phyloP scores from a whole-genome alignment of 805 yeast species.

The Ogataea nakhonphanomensis region DNA sequence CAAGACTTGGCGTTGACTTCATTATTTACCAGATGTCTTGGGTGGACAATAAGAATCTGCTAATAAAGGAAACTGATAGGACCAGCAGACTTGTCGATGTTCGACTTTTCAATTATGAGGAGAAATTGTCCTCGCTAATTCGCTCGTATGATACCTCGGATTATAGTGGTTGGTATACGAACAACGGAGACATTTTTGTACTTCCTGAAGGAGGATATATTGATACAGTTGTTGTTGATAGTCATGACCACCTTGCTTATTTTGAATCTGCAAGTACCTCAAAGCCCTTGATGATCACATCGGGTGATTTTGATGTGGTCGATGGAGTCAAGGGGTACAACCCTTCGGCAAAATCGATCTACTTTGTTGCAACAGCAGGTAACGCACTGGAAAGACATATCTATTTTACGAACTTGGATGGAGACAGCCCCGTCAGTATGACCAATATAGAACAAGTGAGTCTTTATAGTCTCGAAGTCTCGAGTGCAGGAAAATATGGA shows the following conservation, averaged over 20 bases:
- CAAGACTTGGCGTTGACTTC: constrained; percentile 40
- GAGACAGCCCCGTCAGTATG: constrained; percentile 21
- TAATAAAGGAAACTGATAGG: constrained; percentile 63
- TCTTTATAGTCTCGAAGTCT: constrained; percentile 48
- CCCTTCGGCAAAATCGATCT: constrained; percentile 42
- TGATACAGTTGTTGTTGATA: constrained; percentile 53
- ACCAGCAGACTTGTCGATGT: constrained; percentile 54
- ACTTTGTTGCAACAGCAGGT: constrained; percentile 55
- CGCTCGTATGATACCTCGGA: constrained; percentile 43
- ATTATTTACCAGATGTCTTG: constrained; percentile 62
- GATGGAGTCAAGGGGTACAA: constrained; percentile 49
- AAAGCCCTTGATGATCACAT: constrained; percentile 40
- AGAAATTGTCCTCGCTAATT: constrained; percentile 34
- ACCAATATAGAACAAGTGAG: constrained; percentile 37
- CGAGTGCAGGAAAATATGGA: constrained; percentile 55
- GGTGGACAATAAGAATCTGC: constrained; percentile 46
- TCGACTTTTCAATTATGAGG: constrained; percentile 38
- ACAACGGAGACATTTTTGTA: constrained; percentile 35
- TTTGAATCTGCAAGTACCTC: constrained; percentile 44
- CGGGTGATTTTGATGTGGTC: constrained; percentile 52
- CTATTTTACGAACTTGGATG: constrained; percentile 43
- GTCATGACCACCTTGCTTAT: constrained; percentile 63
- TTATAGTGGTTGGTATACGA: constrained; percentile 54
- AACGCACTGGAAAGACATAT: constrained; percentile 58
- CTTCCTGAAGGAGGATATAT: constrained; percentile 56